Conservation (phyloP, 192 early-diverging fungal genomes). For the Pecoramyces ruminantium region DNA sequence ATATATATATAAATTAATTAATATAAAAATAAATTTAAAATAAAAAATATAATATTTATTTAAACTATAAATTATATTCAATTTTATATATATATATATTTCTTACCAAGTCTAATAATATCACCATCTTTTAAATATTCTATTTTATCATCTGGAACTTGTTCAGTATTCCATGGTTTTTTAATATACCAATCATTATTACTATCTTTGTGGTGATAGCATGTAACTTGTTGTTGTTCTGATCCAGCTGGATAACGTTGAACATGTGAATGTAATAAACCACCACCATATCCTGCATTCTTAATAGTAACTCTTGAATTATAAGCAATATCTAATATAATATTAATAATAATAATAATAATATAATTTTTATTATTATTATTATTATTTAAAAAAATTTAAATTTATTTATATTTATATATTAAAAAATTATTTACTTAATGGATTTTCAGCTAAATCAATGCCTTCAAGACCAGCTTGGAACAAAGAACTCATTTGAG, state of each 20-base stretch:
- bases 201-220: not conserved
- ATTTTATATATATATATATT: not conserved
- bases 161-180: not conserved
- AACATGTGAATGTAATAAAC: not conserved
- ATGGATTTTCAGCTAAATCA: constrained; percentile 58
- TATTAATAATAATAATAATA: too few relatives aligned
- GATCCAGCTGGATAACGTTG: not conserved
- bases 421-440: constrained; percentile 23
- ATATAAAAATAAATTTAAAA: too few relatives aligned
- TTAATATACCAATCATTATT: not conserved
- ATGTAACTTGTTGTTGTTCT: constrained; percentile 1
- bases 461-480: constrained; percentile 76
- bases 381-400: too few relatives aligned
- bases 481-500: constrained; percentile 91
- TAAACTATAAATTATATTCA: too few relatives aligned
- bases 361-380: too few relatives aligned
- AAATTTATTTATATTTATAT: too few relatives aligned
- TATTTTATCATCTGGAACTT: not conserved
- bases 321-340: not conserved
- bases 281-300: not conserved
- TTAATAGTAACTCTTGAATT: not conserved
- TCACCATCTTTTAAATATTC: not conserved
- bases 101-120: not conserved
- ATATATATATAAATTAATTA: not conserved
- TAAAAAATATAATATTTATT: too few relatives aligned